Conservation (phyloP, 1,284 basidiomycete genomes). For the Pyrrhoderma noxium region DNA sequence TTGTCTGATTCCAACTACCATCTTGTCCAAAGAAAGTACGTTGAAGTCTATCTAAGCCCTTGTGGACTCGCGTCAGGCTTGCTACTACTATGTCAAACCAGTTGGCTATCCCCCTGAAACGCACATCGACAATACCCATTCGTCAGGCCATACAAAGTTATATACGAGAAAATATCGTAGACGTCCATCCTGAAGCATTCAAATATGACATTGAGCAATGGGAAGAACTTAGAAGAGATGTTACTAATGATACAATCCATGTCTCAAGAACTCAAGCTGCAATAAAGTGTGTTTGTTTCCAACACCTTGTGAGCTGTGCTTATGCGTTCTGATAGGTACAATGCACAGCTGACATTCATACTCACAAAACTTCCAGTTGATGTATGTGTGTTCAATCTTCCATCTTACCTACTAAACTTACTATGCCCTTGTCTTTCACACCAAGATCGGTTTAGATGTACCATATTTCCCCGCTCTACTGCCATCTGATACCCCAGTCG, state of each 20-base stretch:
- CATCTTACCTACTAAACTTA: not conserved
- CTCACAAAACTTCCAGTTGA: conserved; percentile 65
- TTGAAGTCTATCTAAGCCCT: too few species aligned
- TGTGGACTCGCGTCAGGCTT: too few species aligned
- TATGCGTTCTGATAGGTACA: conserved; percentile 52
- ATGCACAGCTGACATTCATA: conserved; percentile 80
- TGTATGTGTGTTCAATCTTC: conserved; percentile 35
- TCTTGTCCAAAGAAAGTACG: too few species aligned
- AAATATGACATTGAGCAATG: conserved; percentile 71
- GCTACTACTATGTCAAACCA: conserved; percentile 63
- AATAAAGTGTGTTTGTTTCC: conserved; percentile 37
- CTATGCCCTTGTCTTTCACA: conserved; percentile 5
- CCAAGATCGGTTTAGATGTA: conserved; percentile 71
- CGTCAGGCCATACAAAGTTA: conserved; percentile 57
- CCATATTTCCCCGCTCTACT: conserved; percentile 69
- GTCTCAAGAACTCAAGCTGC: conserved; percentile 42
- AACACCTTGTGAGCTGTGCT: not conserved
- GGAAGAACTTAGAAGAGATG: conserved; percentile 61
- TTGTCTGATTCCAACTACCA: too few species aligned
- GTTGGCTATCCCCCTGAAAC: conserved; percentile 73
- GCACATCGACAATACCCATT: conserved; percentile 54
- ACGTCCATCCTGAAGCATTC: conserved; percentile 88
- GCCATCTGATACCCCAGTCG: conserved; percentile 48
- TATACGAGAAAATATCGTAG: conserved; percentile 58
- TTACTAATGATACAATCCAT: conserved; percentile 51